Evolutionary conservation across 345 rosid genomes (phyloP).

Genomic region (Aethionema arabicum): DNA sequence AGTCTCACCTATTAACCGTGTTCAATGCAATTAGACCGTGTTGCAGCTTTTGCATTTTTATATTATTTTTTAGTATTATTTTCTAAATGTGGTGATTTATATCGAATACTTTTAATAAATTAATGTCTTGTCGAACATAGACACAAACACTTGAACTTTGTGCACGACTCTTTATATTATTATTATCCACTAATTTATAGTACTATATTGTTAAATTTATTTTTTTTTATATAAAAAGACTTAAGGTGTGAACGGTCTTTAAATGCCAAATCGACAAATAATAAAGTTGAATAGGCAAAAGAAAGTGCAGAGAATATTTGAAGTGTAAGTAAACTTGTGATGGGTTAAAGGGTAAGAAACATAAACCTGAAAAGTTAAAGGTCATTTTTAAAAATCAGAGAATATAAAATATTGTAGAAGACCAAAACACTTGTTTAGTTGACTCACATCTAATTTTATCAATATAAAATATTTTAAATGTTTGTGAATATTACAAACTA

Average conservation of each 20-base stretch:
- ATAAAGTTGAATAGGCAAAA: slow-evolving; percentile 30
- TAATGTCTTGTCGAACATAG: slow-evolving; percentile 36
- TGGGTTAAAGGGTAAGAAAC: slow-evolving; percentile 32
- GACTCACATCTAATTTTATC: no score
- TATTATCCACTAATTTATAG: neutral
- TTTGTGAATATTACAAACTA: no score
- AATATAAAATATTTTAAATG: no score
- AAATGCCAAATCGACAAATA: slow-evolving; percentile 16
- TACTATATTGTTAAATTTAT: neutral
- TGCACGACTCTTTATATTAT: slow-evolving; percentile 34
- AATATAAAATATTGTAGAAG: no score
- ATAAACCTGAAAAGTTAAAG: slow-evolving; percentile 29
- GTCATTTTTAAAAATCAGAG: neutral
- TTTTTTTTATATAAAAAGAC: neutral
- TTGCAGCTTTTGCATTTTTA: slow-evolving; percentile 34
- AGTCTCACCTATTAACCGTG: neutral
- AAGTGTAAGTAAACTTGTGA: slow-evolving; percentile 29
- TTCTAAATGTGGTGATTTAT: slow-evolving; percentile 30
- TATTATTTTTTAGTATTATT: neutral
- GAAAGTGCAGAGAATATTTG: slow-evolving; percentile 38
- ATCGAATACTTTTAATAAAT: slow-evolving; percentile 24
- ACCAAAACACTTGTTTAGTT: no score
- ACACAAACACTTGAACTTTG: slow-evolving; percentile 36
- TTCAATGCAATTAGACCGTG: slow-evolving; percentile 33
- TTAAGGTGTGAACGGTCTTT: slow-evolving; percentile 32